These are phyloP conservation scores for Bjerkandera adusta DNA, from an alignment of 1,284 basidiomycete genomes.

Conservation along the genomic window DNA sequence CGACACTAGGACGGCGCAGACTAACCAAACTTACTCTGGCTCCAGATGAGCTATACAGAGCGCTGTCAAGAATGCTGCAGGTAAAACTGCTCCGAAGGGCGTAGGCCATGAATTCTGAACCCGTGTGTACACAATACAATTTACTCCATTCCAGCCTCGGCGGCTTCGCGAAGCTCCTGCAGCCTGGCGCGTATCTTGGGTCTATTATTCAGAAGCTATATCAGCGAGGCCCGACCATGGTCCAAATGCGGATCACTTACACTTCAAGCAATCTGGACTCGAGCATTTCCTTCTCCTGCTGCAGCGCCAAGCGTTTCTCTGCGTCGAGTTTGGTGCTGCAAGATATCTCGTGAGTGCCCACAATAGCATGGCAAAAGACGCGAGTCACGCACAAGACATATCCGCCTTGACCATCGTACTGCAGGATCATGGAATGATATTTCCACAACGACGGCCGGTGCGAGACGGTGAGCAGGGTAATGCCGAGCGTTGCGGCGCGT, in stretches of 20 bases:
- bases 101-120: too few species aligned
- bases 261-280: conserved; percentile 82
- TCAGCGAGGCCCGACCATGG: conserved; percentile 2
- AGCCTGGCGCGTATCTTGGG: conserved; percentile 82
- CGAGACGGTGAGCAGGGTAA: conserved; percentile 89
- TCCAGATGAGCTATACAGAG: too few species aligned
- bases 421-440: conserved; percentile 90
- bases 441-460: conserved; percentile 95
- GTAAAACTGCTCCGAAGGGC: too few species aligned
- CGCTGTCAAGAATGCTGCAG: too few species aligned
- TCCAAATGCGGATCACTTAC: conserved; percentile 38
- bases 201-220: conserved; percentile 35
- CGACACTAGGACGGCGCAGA: too few species aligned
- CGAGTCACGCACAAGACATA: conserved; percentile 73
- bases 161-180: conserved; percentile 60
- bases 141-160: conserved; percentile 18
- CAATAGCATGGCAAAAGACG: too few species aligned
- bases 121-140: neutral
- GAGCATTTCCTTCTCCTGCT: conserved; percentile 90
- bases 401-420: conserved; percentile 83
- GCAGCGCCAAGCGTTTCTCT: conserved; percentile 86
- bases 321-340: conserved; percentile 87
- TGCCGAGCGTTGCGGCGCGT: conserved; percentile 83
- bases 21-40: too few species aligned
- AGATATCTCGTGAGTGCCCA: too few species aligned